Percentiles rank a stretch among this genome's conserved stretches.
phyloP scores from a whole-genome alignment of 2,329 filamentous ascomycete species.

The Myriosclerotinia duriaeana region DNA sequence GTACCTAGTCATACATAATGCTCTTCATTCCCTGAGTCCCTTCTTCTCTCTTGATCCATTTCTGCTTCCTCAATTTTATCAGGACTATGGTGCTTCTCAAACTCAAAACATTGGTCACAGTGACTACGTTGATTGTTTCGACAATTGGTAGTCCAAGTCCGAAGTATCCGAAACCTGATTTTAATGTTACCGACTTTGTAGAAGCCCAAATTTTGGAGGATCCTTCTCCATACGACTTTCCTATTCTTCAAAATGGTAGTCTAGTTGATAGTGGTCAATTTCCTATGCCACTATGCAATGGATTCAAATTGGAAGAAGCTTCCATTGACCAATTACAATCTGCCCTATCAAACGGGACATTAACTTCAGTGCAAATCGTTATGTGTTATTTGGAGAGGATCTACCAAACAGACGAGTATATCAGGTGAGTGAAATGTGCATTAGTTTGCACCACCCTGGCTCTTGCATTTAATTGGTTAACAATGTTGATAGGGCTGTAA shows the following conservation, averaged over 20 bases:
- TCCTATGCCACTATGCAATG: conserved; percentile 61
- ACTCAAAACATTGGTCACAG: conserved; percentile 14
- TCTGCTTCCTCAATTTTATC: not conserved
- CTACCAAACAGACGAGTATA: conserved; percentile 62
- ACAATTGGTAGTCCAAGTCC: conserved; percentile 15
- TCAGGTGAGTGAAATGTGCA: conserved; percentile 51
- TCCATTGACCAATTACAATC: conserved; percentile 66
- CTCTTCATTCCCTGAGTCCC: not conserved
- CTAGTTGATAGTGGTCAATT: conserved; percentile 46
- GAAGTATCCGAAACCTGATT: conserved; percentile 9
- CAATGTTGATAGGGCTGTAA: conserved; percentile 48
- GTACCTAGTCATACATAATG: conserved; percentile 2
- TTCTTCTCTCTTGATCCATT: not conserved
- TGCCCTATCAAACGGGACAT: conserved; percentile 52
- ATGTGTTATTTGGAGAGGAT: conserved; percentile 62
- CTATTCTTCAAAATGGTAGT: conserved; percentile 41
- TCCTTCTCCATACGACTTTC: conserved; percentile 44
- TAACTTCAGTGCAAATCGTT: conserved; percentile 59
- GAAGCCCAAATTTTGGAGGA: conserved; percentile 41
- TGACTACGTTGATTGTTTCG: conserved; percentile 9
- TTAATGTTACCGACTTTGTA: conserved; percentile 27
- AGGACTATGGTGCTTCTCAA: conserved; percentile 18
- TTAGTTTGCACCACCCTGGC: not conserved
- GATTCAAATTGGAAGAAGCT: conserved; percentile 64
- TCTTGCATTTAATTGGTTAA: conserved; percentile 11